A percentile compares a stretch with the other conserved stretches of the same genome.
Evolutionary conservation across 805 yeast genomes (phyloP).

Genomic region (Ogataea salicorniae): DNA sequence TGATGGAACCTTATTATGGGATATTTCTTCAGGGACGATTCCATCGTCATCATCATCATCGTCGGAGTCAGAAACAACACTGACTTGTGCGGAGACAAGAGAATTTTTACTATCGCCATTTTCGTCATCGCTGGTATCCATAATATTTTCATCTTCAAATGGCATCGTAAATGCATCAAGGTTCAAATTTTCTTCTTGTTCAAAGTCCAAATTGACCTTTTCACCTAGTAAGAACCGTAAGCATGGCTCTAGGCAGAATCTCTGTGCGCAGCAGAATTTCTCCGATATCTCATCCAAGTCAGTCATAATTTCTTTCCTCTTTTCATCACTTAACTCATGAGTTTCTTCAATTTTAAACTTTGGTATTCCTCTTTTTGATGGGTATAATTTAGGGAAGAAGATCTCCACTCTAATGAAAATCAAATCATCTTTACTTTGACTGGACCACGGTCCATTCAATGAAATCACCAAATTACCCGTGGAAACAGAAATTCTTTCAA

Average conservation of each 20-base stretch:
- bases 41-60: conserved; percentile 25
- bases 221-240: conserved; percentile 80
- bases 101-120: conserved; percentile 19
- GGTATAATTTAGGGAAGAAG: conserved; percentile 71
- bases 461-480: conserved; percentile 76
- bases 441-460: conserved; percentile 75
- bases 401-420: conserved; percentile 67
- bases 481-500: conserved; percentile 84
- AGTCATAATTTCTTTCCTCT: conserved; percentile 45
- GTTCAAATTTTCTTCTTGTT: conserved; percentile 24
- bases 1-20: conserved; percentile 22
- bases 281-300: conserved; percentile 51
- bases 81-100: conserved; percentile 8
- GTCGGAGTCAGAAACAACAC: conserved; percentile 17
- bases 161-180: conserved; percentile 28
- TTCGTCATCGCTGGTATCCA: conserved; percentile 13
- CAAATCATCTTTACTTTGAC: conserved; percentile 37
- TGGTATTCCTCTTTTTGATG: conserved; percentile 45
- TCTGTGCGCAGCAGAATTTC: conserved; percentile 49
- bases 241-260: conserved; percentile 76
- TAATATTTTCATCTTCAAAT: conserved; percentile 25
- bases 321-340: conserved; percentile 51
- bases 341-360: conserved; percentile 72
- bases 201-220: conserved; percentile 43
- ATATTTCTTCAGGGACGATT: conserved; percentile 6